Conservation (phyloP, 2,329 filamentous ascomycete species). For the Hypomyces perniciosus region DNA sequence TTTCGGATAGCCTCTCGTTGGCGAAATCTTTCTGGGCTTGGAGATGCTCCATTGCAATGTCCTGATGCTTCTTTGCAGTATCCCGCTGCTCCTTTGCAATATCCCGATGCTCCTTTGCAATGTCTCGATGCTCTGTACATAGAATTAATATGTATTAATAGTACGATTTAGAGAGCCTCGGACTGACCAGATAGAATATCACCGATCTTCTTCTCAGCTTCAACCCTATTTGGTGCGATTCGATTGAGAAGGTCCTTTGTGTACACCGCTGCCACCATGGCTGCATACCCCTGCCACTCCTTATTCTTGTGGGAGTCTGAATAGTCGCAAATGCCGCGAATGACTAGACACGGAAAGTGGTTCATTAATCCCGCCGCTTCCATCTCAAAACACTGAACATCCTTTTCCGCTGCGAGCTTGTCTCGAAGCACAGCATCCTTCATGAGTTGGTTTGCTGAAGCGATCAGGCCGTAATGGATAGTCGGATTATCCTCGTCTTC, state of each 20-base stretch:
- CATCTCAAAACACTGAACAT: conserved; percentile 14
- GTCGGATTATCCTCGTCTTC: conserved; percentile 12
- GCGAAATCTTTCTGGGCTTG: too few relatives aligned
- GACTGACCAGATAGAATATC: conserved; percentile 5
- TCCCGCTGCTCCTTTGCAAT: neutral
- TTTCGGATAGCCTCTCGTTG: too few relatives aligned
- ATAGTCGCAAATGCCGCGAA: too few relatives aligned
- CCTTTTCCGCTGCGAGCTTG: conserved; percentile 15
- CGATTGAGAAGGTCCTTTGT: conserved; percentile 19
- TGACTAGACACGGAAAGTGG: too few relatives aligned
- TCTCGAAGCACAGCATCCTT: conserved; percentile 19
- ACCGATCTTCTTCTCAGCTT: conserved; percentile 10
- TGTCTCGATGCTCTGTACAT: neutral
- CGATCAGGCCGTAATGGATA: conserved; percentile 17
- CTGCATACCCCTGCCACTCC: conserved; percentile 21
- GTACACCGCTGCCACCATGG: conserved; percentile 26
- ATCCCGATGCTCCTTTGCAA: neutral
- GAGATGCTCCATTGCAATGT: too few relatives aligned
- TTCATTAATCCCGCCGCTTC: too few relatives aligned
- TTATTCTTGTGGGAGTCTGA: too few relatives aligned
- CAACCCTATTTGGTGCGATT: conserved; percentile 14
- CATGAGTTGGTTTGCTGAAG: conserved; percentile 16
- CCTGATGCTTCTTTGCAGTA: too few relatives aligned
- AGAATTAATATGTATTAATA: neutral
- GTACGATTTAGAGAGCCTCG: conserved; percentile 1